Percentiles rank a stretch among this genome's conserved stretches.
phyloP scores from a whole-genome alignment of 192 early-diverging fungal genomes.

The Chytriomyces sp. region DNA sequence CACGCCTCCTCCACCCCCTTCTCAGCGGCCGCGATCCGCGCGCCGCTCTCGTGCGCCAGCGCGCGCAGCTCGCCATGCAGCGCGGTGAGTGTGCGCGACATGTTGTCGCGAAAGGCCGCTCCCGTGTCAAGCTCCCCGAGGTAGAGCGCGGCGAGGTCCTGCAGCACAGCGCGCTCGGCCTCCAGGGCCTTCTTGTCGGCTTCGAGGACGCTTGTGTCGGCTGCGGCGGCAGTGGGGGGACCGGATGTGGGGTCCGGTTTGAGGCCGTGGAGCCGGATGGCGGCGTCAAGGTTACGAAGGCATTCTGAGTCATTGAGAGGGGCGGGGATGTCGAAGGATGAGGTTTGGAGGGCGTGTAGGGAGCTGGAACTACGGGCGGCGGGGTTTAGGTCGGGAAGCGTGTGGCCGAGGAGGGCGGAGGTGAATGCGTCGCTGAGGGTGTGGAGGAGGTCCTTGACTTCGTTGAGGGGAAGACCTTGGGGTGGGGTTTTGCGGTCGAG shows the following conservation, averaged over 20 bases:
- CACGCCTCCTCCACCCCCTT: background rate
- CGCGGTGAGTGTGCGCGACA: background rate
- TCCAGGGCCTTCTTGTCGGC: background rate
- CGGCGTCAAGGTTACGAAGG: background rate
- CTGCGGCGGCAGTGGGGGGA: background rate
- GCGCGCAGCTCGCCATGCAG: background rate
- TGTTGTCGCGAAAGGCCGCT: background rate
- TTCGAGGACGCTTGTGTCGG: background rate
- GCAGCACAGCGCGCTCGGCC: background rate
- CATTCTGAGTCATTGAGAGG: constrained; percentile 1
- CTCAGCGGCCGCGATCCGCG: background rate
- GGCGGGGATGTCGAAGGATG: background rate
- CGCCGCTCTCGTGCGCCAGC: background rate
- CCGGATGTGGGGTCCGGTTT: background rate
- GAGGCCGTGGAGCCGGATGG: background rate
- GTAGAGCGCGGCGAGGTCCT: constrained; percentile 5
- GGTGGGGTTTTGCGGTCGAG: background rate
- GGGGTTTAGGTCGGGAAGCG: background rate
- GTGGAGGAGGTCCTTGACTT: background rate
- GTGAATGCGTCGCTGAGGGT: constrained; percentile 13
- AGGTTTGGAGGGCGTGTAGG: too few relatives aligned
- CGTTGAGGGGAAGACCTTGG: background rate
- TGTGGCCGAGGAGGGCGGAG: background rate
- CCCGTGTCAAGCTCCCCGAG: constrained; percentile 3
- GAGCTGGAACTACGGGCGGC: background rate